phyloP scores from a whole-genome alignment of 129 eudicot species.

The Mikania micrantha region DNA sequence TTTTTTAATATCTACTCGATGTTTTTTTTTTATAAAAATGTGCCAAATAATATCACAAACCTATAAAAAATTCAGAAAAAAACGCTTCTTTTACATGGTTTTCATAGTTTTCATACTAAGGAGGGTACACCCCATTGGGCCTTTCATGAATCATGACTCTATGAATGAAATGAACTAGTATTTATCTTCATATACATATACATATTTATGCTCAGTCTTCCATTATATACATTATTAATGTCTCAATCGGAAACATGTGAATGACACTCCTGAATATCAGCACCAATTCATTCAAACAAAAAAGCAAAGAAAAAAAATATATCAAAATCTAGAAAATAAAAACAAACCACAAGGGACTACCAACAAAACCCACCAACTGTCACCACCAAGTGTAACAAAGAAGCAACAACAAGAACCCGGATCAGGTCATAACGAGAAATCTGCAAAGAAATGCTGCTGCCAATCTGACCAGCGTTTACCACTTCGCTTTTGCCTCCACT shows the following conservation, averaged over 20 bases:
- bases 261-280: background rate
- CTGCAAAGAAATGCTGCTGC: conserved; percentile 31
- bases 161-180: background rate
- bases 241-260: background rate
- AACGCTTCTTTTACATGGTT: too few species aligned
- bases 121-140: too few species aligned
- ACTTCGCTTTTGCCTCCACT: conserved; percentile 54
- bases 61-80: too few species aligned
- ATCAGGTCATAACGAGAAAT: conserved; percentile 20
- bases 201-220: background rate
- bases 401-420: conserved; percentile 29
- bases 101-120: too few species aligned
- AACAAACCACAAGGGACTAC: background rate
- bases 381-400: conserved; percentile 24
- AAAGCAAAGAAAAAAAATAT: background rate
- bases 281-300: background rate
- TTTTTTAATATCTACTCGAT: too few species aligned
- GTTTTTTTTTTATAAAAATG: too few species aligned
- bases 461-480: conserved; percentile 66
- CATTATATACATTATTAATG: background rate
- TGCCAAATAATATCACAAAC: too few species aligned
- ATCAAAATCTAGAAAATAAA: background rate
- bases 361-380: conserved; percentile 5
- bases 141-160: too few species aligned
- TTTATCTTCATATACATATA: background rate